These are phyloP conservation scores for Mrakia hoshinonis DNA, from an alignment of 768 basidiomycete species.

Conservation along the genomic window DNA sequence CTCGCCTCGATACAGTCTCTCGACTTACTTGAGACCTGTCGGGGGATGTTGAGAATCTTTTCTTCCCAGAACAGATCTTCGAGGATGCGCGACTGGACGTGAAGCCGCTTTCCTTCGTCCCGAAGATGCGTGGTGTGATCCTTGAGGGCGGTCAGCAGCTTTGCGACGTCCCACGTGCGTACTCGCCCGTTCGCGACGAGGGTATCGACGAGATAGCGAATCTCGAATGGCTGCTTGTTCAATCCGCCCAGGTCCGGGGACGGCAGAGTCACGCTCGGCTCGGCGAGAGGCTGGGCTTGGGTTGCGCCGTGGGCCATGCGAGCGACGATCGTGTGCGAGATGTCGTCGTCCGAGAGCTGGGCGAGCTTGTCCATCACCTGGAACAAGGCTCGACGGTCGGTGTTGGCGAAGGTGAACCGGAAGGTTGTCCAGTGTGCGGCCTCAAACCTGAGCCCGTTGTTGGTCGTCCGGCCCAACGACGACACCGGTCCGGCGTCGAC, in stretches of 20 bases:
- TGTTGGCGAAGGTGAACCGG: neutral
- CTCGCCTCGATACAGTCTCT: neutral
- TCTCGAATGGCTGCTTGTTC: neutral
- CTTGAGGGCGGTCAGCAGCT: neutral
- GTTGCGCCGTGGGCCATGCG: neutral
- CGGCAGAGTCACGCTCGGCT: neutral
- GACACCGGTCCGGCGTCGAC: neutral
- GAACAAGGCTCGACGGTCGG: neutral
- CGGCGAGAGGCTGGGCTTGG: neutral
- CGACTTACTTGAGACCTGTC: neutral
- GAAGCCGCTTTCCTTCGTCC: neutral
- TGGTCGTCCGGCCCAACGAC: neutral
- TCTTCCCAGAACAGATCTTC: constrained; percentile 4
- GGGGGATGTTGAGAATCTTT: neutral
- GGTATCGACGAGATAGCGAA: constrained; percentile 6
- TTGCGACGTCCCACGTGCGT: neutral
- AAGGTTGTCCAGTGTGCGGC: constrained; percentile 14
- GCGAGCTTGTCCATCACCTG: constrained; percentile 1
- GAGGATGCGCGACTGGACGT: neutral
- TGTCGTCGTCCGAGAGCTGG: constrained; percentile 15
- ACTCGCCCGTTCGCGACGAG: neutral
- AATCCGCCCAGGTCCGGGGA: neutral
- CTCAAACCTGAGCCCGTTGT: neutral
- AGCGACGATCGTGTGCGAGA: neutral
- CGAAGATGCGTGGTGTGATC: neutral